phyloP scores from a whole-genome alignment of 2,329 filamentous ascomycete genomes.

The Aureobasidium sp. region DNA sequence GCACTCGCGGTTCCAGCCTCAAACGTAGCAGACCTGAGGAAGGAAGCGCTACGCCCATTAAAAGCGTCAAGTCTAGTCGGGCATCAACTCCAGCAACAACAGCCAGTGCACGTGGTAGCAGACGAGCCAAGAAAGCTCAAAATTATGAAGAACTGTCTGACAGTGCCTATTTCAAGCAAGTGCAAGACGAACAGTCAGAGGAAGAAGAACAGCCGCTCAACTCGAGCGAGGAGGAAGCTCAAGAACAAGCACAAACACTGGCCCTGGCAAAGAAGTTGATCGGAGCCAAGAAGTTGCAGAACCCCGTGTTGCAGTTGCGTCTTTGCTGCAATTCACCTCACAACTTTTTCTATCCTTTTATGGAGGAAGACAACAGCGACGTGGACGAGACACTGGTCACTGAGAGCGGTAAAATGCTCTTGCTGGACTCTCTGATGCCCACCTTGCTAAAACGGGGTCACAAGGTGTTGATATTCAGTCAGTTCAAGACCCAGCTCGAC shows the following conservation, averaged over 20 bases:
- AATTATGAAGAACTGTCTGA: slow-evolving; percentile 70
- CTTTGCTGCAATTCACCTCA: slow-evolving; percentile 90
- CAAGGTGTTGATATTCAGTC: slow-evolving; percentile 92
- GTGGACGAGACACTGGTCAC: slow-evolving; percentile 75
- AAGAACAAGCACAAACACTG: slow-evolving; percentile 59
- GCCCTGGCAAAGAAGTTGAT: slow-evolving; percentile 82
- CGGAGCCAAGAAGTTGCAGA: slow-evolving; percentile 84
- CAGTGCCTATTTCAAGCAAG: slow-evolving; percentile 71
- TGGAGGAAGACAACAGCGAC: slow-evolving; percentile 51
- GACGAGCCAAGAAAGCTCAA: slow-evolving; percentile 47
- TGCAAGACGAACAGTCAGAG: slow-evolving; percentile 42
- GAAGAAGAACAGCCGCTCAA: slow-evolving; percentile 32
- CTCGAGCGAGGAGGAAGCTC: slow-evolving; percentile 51
- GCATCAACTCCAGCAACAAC: slow-evolving; percentile 62
- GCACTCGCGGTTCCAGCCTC: slow-evolving; percentile 37
- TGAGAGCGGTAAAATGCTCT: slow-evolving; percentile 88
- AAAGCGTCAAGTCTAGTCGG: slow-evolving; percentile 68
- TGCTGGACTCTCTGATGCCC: slow-evolving; percentile 79
- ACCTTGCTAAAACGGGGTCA: slow-evolving; percentile 66
- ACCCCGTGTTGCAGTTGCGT: slow-evolving; percentile 84
- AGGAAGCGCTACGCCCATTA: slow-evolving; percentile 47
- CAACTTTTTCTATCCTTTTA: slow-evolving; percentile 92
- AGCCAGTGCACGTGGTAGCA: slow-evolving; percentile 39
- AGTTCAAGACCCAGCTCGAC: slow-evolving; percentile 92
- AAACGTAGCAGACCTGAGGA: slow-evolving; percentile 51